These are phyloP conservation scores for Saccharum spontaneum DNA, from an alignment of 176 grass and related monocot species.

Conservation along the genomic window DNA sequence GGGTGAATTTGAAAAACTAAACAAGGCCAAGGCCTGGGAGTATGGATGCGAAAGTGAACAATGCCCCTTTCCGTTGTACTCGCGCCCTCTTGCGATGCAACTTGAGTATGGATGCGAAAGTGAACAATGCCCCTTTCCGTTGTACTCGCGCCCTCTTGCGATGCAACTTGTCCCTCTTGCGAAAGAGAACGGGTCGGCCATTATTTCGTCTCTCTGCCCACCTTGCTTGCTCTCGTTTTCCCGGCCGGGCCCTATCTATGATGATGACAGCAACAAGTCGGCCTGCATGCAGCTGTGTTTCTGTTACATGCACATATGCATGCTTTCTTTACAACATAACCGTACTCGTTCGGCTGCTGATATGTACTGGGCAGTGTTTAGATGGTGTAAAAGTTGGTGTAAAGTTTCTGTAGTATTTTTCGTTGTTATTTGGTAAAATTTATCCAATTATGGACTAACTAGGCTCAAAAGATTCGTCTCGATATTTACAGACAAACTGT, in stretches of 20 bases:
- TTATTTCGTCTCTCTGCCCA: neutral
- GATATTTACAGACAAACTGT: no score
- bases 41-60: neutral
- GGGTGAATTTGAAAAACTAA: no score
- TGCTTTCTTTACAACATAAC: neutral
- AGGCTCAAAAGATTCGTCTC: no score
- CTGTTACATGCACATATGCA: neutral
- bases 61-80: conserved; percentile 9
- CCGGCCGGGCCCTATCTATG: neutral
- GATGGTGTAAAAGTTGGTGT: no score
- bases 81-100: conserved; percentile 17
- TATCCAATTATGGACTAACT: no score
- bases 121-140: neutral
- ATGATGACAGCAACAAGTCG: neutral
- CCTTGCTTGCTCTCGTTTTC: neutral
- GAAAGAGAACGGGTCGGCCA: neutral
- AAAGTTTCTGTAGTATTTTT: no score
- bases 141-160: conserved; percentile 23
- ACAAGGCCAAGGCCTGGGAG: no score
- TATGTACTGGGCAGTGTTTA: no score
- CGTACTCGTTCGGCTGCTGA: neutral
- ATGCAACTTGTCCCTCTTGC: conserved; percentile 23
- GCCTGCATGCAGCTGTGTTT: neutral
- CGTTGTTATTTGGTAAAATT: no score
- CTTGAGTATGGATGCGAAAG: neutral